Conservation (phyloP, 768 basidiomycete genomes). For the Lactifluus subvellereus region DNA sequence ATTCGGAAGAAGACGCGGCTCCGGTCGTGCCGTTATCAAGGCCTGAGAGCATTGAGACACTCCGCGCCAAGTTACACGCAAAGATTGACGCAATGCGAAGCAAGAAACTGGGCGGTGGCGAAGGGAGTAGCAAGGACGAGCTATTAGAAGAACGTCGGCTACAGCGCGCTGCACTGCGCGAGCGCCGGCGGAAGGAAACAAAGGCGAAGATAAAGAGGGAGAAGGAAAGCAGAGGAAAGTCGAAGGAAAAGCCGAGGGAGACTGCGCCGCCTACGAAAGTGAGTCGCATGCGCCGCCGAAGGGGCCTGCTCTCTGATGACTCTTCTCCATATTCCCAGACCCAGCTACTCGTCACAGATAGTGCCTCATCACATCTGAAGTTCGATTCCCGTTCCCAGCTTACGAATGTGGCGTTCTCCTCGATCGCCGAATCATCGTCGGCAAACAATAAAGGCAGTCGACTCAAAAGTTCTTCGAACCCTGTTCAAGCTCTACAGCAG, state of each 20-base stretch:
- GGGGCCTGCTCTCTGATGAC: not conserved
- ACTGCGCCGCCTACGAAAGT: constrained; percentile 53
- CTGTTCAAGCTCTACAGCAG: constrained; percentile 78
- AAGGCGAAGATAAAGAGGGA: constrained; percentile 73
- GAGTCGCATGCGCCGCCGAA: constrained; percentile 13
- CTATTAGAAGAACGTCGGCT: constrained; percentile 72
- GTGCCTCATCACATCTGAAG: constrained; percentile 25
- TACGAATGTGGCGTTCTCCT: constrained; percentile 69
- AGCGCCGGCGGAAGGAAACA: constrained; percentile 78
- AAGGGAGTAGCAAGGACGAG: constrained; percentile 68
- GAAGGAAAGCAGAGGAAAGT: constrained; percentile 45
- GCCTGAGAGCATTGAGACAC: constrained; percentile 51
- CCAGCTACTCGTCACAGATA: constrained; percentile 67
- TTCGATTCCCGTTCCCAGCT: constrained; percentile 31
- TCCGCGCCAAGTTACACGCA: constrained; percentile 70
- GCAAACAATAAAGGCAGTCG: constrained; percentile 42
- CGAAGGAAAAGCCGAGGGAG: constrained; percentile 40
- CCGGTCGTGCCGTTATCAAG: constrained; percentile 56
- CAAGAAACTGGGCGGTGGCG: constrained; percentile 32
- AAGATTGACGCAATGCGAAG: constrained; percentile 66
- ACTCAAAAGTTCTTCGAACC: constrained; percentile 71
- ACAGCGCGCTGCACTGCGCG: constrained; percentile 77
- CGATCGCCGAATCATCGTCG: constrained; percentile 46
- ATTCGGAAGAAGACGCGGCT: constrained; percentile 32
- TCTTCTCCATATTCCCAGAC: constrained; percentile 38